Evolutionary conservation across 352 stramenopile species (phyloP).

Genomic region (Globisporangium nagaii): DNA sequence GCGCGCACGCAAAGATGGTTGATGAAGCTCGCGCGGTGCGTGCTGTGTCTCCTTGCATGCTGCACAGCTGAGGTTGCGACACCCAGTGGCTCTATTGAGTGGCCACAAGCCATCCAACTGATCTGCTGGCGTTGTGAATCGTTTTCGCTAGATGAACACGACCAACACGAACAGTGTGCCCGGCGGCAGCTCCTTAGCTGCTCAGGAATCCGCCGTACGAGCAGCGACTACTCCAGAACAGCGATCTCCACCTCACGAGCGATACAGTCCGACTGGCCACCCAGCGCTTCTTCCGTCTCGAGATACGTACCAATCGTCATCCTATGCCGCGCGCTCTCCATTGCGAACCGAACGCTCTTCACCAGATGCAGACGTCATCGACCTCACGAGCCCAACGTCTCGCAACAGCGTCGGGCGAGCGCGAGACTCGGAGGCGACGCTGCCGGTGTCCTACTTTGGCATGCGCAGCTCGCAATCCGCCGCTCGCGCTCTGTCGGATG

Average conservation of each 20-base stretch:
- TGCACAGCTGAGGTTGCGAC: too few relatives aligned
- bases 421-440: not conserved
- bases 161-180: too few relatives aligned
- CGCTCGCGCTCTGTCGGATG: slow-evolving; percentile 11
- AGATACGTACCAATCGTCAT: not conserved
- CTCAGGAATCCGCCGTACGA: too few relatives aligned
- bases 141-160: too few relatives aligned
- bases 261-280: not conserved
- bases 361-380: slow-evolving; percentile 33
- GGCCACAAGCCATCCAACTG: too few relatives aligned
- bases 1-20: slow-evolving; percentile 35
- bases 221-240: not conserved
- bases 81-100: too few relatives aligned
- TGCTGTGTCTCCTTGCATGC: too few relatives aligned
- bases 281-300: too few relatives aligned
- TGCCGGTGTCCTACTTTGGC: not conserved
- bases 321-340: not conserved
- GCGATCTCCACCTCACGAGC: not conserved
- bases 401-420: slow-evolving; percentile 8
- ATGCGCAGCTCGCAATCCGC: not conserved
- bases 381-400: slow-evolving; percentile 46
- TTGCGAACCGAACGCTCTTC: slow-evolving; percentile 1
- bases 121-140: too few relatives aligned
- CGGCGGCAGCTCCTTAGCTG: too few relatives aligned
- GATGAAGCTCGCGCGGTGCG: slow-evolving; percentile 12